Percentiles rank a stretch among this genome's conserved stretches.
These are phyloP conservation scores for Kluyveromyces marxianus DNA, from an alignment of 1,139 yeast species.

Conservation along the genomic window DNA sequence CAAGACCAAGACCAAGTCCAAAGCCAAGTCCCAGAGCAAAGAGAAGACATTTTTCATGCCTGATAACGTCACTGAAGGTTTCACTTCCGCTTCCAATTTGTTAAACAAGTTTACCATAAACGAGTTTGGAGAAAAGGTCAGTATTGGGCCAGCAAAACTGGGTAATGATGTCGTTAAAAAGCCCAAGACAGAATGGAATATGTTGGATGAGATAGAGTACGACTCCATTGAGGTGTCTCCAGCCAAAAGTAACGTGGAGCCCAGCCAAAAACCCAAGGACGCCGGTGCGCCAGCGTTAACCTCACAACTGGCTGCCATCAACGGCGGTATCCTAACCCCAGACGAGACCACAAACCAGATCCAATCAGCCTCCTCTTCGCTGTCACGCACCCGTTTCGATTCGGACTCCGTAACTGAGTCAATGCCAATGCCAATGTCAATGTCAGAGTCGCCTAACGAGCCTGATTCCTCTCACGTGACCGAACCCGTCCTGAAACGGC, in stretches of 20 bases:
- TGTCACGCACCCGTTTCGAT: neutral
- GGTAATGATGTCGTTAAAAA: constrained; percentile 2
- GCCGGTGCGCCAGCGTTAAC: too few species aligned
- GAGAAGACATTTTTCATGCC: constrained; percentile 64
- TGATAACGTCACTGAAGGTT: constrained; percentile 66
- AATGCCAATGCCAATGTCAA: too few species aligned
- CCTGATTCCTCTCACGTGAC: neutral
- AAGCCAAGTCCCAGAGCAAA: neutral
- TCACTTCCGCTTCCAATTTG: constrained; percentile 48
- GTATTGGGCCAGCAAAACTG: neutral
- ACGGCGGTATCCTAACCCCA: constrained; percentile 6
- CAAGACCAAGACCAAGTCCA: constrained; percentile 8
- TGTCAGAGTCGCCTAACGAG: neutral
- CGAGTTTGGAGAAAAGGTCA: constrained; percentile 6
- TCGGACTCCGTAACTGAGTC: too few species aligned
- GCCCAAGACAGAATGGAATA: constrained; percentile 9
- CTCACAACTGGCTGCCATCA: neutral
- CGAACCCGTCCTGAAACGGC: neutral
- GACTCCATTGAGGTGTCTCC: constrained; percentile 15
- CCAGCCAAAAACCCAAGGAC: neutral
- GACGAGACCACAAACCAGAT: constrained; percentile 6
- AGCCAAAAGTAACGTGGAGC: constrained; percentile 5
- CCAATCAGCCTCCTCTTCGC: neutral
- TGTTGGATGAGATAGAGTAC: constrained; percentile 18
- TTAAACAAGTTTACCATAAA: constrained; percentile 29